Conservation (phyloP, 1,284 basidiomycete genomes). For the Gastroboletus turbinatus region DNA sequence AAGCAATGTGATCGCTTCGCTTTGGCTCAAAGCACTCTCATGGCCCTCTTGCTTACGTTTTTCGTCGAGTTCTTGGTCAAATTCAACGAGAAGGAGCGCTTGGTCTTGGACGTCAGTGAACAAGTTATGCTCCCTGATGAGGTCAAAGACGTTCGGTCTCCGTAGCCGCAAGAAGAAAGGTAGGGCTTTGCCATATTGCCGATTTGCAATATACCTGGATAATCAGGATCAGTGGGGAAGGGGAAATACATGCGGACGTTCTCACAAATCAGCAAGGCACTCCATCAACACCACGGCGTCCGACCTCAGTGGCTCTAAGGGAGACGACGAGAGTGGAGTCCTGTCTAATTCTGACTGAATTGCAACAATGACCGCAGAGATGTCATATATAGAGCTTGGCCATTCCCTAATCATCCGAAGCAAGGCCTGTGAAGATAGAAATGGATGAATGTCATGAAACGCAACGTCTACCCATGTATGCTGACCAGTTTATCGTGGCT, state of each 20-base stretch:
- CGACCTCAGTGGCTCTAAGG: slow-evolving; percentile 36
- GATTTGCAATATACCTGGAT: slow-evolving; percentile 67
- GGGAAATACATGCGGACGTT: not conserved
- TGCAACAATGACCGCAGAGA: slow-evolving; percentile 83
- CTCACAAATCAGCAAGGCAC: slow-evolving; percentile 87
- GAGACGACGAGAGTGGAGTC: slow-evolving; percentile 51
- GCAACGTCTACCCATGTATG: not conserved
- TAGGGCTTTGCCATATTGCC: slow-evolving; percentile 92
- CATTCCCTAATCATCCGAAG: slow-evolving; percentile 82
- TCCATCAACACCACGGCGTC: slow-evolving; percentile 75
- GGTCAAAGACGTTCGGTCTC: slow-evolving; percentile 88
- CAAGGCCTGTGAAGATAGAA: slow-evolving; percentile 53
- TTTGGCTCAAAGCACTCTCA: slow-evolving; percentile 41
- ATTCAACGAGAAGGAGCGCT: slow-evolving; percentile 88
- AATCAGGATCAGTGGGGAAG: not conserved
- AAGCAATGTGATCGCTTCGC: slow-evolving; percentile 81
- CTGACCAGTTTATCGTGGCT: slow-evolving; percentile 73
- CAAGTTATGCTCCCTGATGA: slow-evolving; percentile 92
- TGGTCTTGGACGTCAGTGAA: slow-evolving; percentile 96
- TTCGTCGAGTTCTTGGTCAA: slow-evolving; percentile 85
- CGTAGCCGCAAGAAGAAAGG: slow-evolving; percentile 87
- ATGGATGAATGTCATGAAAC: slow-evolving; percentile 7
- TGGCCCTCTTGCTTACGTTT: slow-evolving; percentile 48
- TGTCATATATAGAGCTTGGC: slow-evolving; percentile 91
- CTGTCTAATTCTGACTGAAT: slow-evolving; percentile 82